Evolutionary conservation across 495 filamentous ascomycete species (phyloP).

Genomic region (Cudoniella acicularis): DNA sequence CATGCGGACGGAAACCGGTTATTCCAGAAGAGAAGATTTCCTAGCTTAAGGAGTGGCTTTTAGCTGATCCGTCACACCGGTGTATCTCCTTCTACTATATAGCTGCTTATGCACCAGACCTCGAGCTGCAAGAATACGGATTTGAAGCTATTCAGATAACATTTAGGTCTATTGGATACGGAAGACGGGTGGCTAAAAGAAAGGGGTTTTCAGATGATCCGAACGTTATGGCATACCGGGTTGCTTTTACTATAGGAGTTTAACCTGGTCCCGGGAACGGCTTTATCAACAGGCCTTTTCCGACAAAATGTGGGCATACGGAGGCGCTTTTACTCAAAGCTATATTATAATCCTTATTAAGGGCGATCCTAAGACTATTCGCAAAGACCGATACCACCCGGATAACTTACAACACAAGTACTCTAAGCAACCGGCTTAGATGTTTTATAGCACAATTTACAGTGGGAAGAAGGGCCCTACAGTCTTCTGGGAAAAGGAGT

Average conservation of each 20-base stretch:
- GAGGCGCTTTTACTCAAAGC: not conserved
- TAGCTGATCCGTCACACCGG: not conserved
- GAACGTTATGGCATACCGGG: not conserved
- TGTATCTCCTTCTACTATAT: not conserved
- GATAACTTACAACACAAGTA: constrained; percentile 7
- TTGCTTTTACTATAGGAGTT: constrained; percentile 14
- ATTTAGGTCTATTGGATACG: not conserved
- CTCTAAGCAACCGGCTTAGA: constrained; percentile 24
- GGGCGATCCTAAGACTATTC: no score
- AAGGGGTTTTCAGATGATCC: constrained; percentile 7
- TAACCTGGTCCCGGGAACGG: constrained; percentile 16
- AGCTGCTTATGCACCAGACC: not conserved
- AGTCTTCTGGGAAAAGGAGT: constrained; percentile 34
- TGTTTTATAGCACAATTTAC: constrained; percentile 30
- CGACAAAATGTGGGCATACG: constrained; percentile 27
- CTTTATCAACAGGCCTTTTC: constrained; percentile 23
- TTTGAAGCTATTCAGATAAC: not conserved
- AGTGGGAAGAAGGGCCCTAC: constrained; percentile 25
- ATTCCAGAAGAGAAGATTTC: not conserved
- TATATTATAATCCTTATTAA: no score
- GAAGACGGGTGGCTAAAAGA: not conserved
- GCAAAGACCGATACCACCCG: constrained; percentile 1
- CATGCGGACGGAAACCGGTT: not conserved
- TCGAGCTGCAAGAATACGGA: not conserved
- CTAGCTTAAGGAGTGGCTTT: not conserved